A percentile compares a stretch with the other conserved stretches of the same genome.
phyloP scores from a whole-genome alignment of 2,329 filamentous ascomycete genomes.

The Knoxdaviesia capensis region DNA sequence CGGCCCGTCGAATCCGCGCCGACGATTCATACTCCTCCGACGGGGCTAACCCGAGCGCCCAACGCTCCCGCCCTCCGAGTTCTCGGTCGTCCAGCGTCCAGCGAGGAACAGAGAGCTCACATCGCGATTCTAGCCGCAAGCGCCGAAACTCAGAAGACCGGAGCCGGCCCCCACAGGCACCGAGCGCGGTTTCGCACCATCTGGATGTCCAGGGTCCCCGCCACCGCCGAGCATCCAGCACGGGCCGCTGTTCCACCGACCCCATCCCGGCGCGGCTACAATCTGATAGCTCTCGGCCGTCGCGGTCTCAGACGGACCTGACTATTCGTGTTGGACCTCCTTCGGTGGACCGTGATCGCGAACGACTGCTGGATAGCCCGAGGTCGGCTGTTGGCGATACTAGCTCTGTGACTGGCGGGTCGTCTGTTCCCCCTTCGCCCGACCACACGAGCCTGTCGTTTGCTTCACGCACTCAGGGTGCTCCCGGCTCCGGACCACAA shows the following conservation, averaged over 20 bases:
- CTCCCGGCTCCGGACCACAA: no score
- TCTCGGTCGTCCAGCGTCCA: slow-evolving; percentile 10
- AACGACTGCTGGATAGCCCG: no score
- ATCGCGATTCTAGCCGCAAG: slow-evolving; percentile 18
- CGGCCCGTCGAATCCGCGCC: background rate
- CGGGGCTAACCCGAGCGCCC: background rate
- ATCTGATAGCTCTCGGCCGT: slow-evolving; percentile 24
- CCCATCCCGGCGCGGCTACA: slow-evolving; percentile 20
- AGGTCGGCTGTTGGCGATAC: no score
- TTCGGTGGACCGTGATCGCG: no score
- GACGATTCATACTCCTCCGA: background rate
- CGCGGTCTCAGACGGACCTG: slow-evolving; percentile 48
- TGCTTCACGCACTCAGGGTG: background rate
- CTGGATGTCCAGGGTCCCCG: slow-evolving; percentile 27
- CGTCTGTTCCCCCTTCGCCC: no score
- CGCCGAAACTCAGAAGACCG: slow-evolving; percentile 23
- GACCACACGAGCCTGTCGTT: background rate
- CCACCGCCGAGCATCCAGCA: slow-evolving; percentile 30
- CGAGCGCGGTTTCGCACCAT: slow-evolving; percentile 17
- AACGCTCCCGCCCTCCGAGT: slow-evolving; percentile 8
- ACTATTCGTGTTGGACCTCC: slow-evolving; percentile 12
- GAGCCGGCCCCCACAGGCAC: slow-evolving; percentile 27
- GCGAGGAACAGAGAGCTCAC: slow-evolving; percentile 2
- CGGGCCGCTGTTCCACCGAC: slow-evolving; percentile 31
- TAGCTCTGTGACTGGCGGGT: no score